Evolutionary conservation across 768 basidiomycete species (phyloP), one percentile per base, ranked within the genome.

Genomic region (Nevesoporus exiguus): DNA sequence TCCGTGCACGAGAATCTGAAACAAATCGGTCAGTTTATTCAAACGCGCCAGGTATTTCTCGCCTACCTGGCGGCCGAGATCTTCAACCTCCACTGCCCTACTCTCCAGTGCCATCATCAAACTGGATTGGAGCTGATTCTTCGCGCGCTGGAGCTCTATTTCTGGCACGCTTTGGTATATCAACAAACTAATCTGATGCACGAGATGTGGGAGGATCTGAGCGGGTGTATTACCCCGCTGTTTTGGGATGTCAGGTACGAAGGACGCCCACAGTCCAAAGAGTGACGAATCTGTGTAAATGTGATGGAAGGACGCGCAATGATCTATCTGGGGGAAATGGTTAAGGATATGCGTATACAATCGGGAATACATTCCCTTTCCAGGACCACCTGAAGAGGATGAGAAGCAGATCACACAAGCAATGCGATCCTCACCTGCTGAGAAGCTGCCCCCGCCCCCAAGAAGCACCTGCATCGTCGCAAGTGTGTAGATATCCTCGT

Each of bases 341-440:
- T 98, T 98, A 54, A 98, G 84, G 64, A 98, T 93, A 67, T 93
- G 86, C 10, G 93, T 96, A 76, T 98, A 98, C 27, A 98, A 74
- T 24, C 96, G 87, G 31, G 94, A 93, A 78, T 97, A 98, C 96
- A 98, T 98, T 63, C 96, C 96, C 76, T 98, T 98, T 15, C 96
- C 96, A 3, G 96, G 96, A 4, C 96, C 96, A 59, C 96, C 93
- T 81, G 62, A 3, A 7, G 22, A 48, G 47, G 49, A 24, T 61
- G 49, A 51, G 57, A 54, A 36, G 30, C 19, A 5, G 31, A 27
- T 42, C 47, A 49, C 41, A 7, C 21, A 30, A 45, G 15, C 19
- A 49, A 40, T 3, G 15, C 31, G 7, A 33, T 9, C 58, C 75
- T 37, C 61, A 85, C 84, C 90, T 15, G 96, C 96, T 33, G 94